Evolutionary conservation across 352 stramenopile species (phyloP).

Genomic region (Pythium dissimile): DNA sequence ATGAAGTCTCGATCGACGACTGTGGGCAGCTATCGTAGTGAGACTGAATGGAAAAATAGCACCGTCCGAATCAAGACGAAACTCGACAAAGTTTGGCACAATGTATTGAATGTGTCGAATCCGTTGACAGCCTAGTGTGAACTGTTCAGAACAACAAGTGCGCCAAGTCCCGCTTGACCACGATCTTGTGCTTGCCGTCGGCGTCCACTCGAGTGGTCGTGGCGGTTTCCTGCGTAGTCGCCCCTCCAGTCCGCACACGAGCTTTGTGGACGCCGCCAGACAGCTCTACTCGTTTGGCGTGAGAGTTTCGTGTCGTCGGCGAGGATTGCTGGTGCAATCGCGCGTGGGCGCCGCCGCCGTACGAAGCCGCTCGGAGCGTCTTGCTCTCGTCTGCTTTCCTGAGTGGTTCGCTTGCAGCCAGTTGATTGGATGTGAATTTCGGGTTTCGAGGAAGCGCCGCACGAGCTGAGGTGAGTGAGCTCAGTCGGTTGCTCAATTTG

Average conservation of each 20-base stretch:
- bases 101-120: neutral
- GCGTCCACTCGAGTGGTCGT: constrained; percentile 2
- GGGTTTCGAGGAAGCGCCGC: neutral
- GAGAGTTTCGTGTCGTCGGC: constrained; percentile 31
- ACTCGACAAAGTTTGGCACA: neutral
- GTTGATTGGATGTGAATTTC: neutral
- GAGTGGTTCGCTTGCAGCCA: neutral
- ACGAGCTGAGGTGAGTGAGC: constrained; percentile 9
- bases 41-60: neutral
- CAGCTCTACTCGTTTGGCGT: constrained; percentile 40
- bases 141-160: constrained; percentile 67
- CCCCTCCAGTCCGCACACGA: constrained; percentile 41
- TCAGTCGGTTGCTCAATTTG: constrained; percentile 42
- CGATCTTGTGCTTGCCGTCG: constrained; percentile 53
- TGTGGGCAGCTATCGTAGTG: constrained; percentile 49
- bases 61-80: neutral
- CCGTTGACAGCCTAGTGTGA: neutral
- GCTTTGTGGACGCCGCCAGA: constrained; percentile 53
- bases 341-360: constrained; percentile 43
- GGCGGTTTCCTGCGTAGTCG: constrained; percentile 20
- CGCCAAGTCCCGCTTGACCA: constrained; percentile 57
- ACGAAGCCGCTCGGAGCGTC: constrained; percentile 26
- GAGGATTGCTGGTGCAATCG: constrained; percentile 33
- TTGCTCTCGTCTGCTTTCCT: constrained; percentile 13
- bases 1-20: constrained; percentile 62